Conservation (phyloP, 345 rosid genomes). For the Conringia planisiliqua region DNA sequence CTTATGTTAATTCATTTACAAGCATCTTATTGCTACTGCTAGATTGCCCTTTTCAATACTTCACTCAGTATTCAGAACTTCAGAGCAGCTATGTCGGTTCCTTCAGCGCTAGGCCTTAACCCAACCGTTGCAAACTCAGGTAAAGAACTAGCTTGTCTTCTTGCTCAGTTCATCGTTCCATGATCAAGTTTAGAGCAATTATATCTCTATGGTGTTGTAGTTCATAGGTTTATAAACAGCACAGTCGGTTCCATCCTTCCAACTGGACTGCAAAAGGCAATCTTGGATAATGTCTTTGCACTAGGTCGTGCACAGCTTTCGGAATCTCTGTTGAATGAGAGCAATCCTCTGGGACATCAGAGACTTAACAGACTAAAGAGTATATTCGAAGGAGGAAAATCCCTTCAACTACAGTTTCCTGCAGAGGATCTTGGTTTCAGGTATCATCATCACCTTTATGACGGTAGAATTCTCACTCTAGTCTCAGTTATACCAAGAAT, state of each 20-base stretch:
- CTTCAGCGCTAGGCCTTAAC: slow-evolving; percentile 81
- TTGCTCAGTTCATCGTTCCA: slow-evolving; percentile 4
- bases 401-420: slow-evolving; percentile 95
- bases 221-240: slow-evolving; percentile 55
- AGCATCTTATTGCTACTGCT: slow-evolving; percentile 22
- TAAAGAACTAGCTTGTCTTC: slow-evolving; percentile 30
- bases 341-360: slow-evolving; percentile 68
- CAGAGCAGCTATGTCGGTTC: slow-evolving; percentile 90
- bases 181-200: neutral
- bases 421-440: slow-evolving; percentile 99
- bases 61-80: slow-evolving; percentile 84
- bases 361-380: slow-evolving; percentile 69
- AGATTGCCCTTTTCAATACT: slow-evolving; percentile 80
- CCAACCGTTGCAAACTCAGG: slow-evolving; percentile 81
- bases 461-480: neutral
- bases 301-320: slow-evolving; percentile 92
- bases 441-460: slow-evolving; percentile 37
- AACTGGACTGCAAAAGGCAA: slow-evolving; percentile 58
- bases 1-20: slow-evolving; percentile 11
- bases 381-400: slow-evolving; percentile 84
- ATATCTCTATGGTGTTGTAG: slow-evolving; percentile 39
- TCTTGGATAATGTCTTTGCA: slow-evolving; percentile 73
- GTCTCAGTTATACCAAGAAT: neutral
- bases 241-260: slow-evolving; percentile 69
- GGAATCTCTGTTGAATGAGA: slow-evolving; percentile 62